A percentile compares a stretch with the other conserved stretches of the same genome.
Evolutionary conservation across 78 protist species (phyloP).

Genomic region (Dictyostelium purpureum): DNA sequence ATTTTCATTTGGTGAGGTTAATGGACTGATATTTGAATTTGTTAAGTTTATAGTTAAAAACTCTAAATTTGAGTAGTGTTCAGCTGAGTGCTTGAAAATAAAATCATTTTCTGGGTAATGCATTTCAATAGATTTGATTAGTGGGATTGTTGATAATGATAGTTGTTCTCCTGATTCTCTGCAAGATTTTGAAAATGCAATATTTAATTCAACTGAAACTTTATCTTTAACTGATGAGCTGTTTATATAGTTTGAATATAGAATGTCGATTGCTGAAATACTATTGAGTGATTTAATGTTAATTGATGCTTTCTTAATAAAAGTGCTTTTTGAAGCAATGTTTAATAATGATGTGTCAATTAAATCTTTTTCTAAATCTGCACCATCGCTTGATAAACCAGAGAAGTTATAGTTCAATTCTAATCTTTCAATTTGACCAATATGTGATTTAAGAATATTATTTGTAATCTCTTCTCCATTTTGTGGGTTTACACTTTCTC

Average conservation of each 20-base stretch:
- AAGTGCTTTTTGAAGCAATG: too few species aligned
- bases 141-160: neutral
- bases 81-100: neutral
- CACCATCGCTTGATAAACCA: neutral
- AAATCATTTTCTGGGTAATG: conserved; percentile 7
- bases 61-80: neutral
- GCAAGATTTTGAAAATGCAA: neutral
- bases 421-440: neutral
- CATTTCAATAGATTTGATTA: neutral
- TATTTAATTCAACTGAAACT: neutral
- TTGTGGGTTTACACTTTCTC: conserved; percentile 1
- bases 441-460: neutral
- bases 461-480: neutral
- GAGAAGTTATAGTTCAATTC: neutral
- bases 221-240: too few species aligned
- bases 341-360: neutral
- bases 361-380: conserved; percentile 16
- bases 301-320: too few species aligned
- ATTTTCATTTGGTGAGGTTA: neutral
- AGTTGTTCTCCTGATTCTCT: conserved; percentile 10
- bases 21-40: neutral
- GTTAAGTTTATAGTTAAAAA: neutral
- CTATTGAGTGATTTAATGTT: too few species aligned
- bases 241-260: too few species aligned
- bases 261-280: too few species aligned